These are phyloP conservation scores for Leishmania lainsoni DNA, from an alignment of 208 protist species.

Conservation along the genomic window DNA sequence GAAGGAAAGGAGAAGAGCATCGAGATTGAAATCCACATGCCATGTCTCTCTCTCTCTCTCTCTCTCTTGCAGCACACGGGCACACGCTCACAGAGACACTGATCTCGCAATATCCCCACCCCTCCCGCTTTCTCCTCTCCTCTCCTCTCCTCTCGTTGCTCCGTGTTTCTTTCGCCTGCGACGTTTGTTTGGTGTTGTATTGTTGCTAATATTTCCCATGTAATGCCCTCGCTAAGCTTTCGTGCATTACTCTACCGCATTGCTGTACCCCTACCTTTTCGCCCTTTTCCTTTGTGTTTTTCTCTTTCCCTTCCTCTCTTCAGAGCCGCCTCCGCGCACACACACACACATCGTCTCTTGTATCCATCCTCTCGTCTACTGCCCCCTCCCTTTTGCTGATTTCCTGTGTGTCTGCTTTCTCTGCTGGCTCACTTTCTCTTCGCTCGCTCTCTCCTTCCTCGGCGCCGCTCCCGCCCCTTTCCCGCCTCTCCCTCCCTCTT, in stretches of 20 bases:
- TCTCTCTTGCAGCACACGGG: neutral
- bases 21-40: neutral
- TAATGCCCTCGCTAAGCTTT: neutral
- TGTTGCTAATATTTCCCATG: neutral
- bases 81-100: neutral
- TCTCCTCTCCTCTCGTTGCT: no score
- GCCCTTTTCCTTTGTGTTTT: neutral
- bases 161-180: no score
- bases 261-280: neutral
- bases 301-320: neutral
- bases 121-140: no score
- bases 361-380: neutral
- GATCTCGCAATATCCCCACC: neutral
- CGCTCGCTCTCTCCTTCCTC: neutral
- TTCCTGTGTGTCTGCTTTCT: neutral
- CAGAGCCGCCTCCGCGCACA: no score
- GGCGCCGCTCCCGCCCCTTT: neutral
- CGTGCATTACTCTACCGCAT: neutral
- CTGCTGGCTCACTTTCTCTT: neutral
- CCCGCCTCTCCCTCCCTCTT: neutral
- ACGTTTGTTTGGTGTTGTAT: neutral
- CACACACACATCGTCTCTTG: neutral
- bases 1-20: neutral
- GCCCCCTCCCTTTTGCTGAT: neutral
- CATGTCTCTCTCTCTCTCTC: neutral